Percentiles rank a stretch among this genome's conserved stretches.
These are phyloP conservation scores for Globisporangium cylindrosporum DNA, from an alignment of 352 stramenopile genomes.

Conservation along the genomic window DNA sequence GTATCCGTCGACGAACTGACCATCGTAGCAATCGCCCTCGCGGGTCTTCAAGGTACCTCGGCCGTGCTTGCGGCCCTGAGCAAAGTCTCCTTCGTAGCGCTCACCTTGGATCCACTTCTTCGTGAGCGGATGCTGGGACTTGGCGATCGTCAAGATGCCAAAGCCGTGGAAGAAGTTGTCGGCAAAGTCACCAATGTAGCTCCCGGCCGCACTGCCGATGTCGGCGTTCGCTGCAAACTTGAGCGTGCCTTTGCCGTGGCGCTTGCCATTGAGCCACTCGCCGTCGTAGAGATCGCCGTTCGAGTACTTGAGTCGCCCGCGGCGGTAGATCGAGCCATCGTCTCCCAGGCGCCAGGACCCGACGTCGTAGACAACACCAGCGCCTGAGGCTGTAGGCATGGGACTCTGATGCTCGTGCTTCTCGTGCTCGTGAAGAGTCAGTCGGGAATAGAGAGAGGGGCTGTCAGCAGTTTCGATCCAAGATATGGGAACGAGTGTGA, in stretches of 20 bases:
- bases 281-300: conserved; percentile 83
- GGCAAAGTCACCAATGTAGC: conserved; percentile 57
- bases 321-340: conserved; percentile 72
- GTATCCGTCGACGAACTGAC: conserved; percentile 41
- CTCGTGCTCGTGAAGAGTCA: background rate
- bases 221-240: conserved; percentile 34
- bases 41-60: conserved; percentile 35
- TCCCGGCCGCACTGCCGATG: background rate
- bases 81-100: conserved; percentile 68
- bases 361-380: conserved; percentile 55
- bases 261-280: conserved; percentile 83
- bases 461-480: conserved; percentile 1
- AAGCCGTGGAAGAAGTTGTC: conserved; percentile 62
- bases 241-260: conserved; percentile 56
- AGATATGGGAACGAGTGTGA: background rate
- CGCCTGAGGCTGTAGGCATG: conserved; percentile 8
- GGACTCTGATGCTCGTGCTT: background rate
- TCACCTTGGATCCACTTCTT: conserved; percentile 58
- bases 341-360: conserved; percentile 69
- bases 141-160: conserved; percentile 46
- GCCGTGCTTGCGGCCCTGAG: conserved; percentile 48
- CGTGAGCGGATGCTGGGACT: conserved; percentile 58
- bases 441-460: background rate
- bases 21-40: conserved; percentile 51
- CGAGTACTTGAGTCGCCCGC: conserved; percentile 60